Conservation (phyloP, 257 asterid species). For the Sherardia arvensis region DNA sequence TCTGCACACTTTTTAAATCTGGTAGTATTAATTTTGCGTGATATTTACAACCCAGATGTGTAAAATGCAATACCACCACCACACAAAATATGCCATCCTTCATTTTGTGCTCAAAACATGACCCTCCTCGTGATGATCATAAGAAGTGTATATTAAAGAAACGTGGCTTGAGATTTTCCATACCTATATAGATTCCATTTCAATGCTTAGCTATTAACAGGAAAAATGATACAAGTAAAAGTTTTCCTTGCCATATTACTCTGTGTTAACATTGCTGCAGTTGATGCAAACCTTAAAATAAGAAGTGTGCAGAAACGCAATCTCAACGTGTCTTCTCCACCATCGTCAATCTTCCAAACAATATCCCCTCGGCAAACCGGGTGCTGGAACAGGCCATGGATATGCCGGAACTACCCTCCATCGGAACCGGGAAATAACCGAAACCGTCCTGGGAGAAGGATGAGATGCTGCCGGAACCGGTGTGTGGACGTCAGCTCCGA, state of each 20-base stretch:
- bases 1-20: background rate
- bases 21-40: background rate
- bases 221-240: constrained; percentile 4
- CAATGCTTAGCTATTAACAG: background rate
- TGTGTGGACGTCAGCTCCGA: constrained; percentile 52
- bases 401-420: constrained; percentile 31
- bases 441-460: constrained; percentile 18
- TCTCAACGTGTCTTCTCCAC: constrained; percentile 17
- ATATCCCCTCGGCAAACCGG: constrained; percentile 29
- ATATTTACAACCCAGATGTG: background rate
- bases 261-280: background rate
- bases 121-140: background rate
- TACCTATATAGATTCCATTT: background rate
- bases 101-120: constrained; percentile 15
- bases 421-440: background rate
- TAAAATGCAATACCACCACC: background rate
- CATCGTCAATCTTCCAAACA: constrained; percentile 31
- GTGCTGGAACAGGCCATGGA: constrained; percentile 56
- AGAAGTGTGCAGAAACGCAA: constrained; percentile 7
- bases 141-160: background rate
- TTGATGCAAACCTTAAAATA: constrained; percentile 4
- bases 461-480: constrained; percentile 48
- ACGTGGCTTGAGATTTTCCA: background rate
- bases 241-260: background rate
- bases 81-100: constrained; percentile 8